Evolutionary conservation across 352 stramenopile species (phyloP).

Genomic region (Globisporangium cystogenes): DNA sequence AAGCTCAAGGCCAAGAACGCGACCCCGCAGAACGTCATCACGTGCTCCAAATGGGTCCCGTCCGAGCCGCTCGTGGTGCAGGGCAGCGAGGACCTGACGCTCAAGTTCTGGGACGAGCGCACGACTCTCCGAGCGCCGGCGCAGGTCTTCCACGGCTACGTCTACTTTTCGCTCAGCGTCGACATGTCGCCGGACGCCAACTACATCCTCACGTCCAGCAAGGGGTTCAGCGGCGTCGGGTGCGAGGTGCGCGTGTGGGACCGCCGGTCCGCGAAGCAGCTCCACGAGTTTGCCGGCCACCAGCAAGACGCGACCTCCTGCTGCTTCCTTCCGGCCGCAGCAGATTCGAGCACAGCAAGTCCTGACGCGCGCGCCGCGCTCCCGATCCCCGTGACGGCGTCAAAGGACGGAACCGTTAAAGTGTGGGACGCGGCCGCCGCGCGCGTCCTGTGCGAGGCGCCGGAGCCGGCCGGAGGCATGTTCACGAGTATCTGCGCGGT

Average conservation of each 20-base stretch:
- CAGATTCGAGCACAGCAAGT: not conserved
- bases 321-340: slow-evolving; percentile 39
- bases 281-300: slow-evolving; percentile 54
- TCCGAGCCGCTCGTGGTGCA: slow-evolving; percentile 54
- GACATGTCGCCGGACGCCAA: slow-evolving; percentile 38
- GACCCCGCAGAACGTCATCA: slow-evolving; percentile 80
- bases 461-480: slow-evolving; percentile 41
- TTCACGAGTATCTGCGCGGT: slow-evolving; percentile 56
- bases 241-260: slow-evolving; percentile 79
- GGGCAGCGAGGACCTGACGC: slow-evolving; percentile 73
- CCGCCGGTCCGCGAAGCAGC: slow-evolving; percentile 50
- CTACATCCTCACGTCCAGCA: slow-evolving; percentile 79
- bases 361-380: not conserved
- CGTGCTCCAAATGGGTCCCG: slow-evolving; percentile 78
- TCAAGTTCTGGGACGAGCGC: slow-evolving; percentile 78
- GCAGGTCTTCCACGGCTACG: slow-evolving; percentile 59
- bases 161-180: slow-evolving; percentile 79
- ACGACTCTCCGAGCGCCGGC: slow-evolving; percentile 35
- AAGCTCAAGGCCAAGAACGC: slow-evolving; percentile 51
- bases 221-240: slow-evolving; percentile 81
- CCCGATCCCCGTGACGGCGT: slow-evolving; percentile 50
- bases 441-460: slow-evolving; percentile 32
- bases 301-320: slow-evolving; percentile 74
- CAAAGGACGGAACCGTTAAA: slow-evolving; percentile 76
- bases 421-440: slow-evolving; percentile 44